Evolutionary conservation across 2,329 filamentous ascomycete species (phyloP).

Genomic region (Colletotrichum sp.): DNA sequence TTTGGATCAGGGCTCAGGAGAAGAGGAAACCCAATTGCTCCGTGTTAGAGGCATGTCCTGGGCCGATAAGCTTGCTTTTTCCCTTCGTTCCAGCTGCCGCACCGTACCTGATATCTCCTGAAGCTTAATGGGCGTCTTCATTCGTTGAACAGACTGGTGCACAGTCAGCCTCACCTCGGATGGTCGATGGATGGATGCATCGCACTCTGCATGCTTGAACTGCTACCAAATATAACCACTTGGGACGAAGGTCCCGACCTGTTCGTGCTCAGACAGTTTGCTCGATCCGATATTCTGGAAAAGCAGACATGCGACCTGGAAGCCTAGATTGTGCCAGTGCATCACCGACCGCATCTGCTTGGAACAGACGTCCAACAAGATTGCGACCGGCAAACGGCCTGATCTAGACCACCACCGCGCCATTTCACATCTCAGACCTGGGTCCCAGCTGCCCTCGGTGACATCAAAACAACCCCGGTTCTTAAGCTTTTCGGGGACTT

Average conservation of each 20-base stretch:
- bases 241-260: background rate
- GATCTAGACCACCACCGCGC: background rate
- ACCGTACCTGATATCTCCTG: background rate
- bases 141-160: background rate
- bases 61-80: background rate
- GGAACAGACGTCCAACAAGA: background rate
- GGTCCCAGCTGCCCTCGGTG: background rate
- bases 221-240: background rate
- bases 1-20: background rate
- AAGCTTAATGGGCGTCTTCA: background rate
- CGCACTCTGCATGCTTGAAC: background rate
- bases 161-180: background rate
- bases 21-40: background rate
- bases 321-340: background rate
- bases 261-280: background rate
- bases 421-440: background rate
- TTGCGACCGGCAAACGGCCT: background rate
- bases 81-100: background rate
- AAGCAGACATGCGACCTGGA: background rate
- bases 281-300: slow-evolving; percentile 3
- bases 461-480: slow-evolving; percentile 4
- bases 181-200: background rate
- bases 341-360: background rate
- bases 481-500: slow-evolving; percentile 10
- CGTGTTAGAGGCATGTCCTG: background rate